These are phyloP conservation scores for Rhodotorula sp. DNA, from an alignment of 1,284 basidiomycete species.

Conservation along the genomic window DNA sequence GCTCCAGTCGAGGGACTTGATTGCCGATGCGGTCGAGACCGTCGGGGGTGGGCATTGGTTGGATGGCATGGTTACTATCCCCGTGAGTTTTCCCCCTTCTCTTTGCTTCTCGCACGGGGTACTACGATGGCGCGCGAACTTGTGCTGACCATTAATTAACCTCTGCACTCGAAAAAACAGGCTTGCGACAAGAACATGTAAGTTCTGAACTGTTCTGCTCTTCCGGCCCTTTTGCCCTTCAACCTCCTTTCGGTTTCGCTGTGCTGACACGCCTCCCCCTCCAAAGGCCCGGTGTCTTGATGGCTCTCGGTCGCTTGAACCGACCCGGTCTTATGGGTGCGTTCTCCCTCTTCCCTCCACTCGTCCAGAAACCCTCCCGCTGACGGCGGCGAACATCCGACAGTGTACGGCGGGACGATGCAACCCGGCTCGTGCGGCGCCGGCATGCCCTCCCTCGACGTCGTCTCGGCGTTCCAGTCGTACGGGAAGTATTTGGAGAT, in stretches of 20 bases:
- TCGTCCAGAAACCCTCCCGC: too few species aligned
- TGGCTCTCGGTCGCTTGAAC: slow-evolving; percentile 88
- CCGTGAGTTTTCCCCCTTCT: slow-evolving; percentile 56
- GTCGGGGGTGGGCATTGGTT: slow-evolving; percentile 97
- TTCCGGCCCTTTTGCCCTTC: too few species aligned
- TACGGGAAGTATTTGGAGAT: slow-evolving; percentile 91
- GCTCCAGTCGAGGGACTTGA: slow-evolving; percentile 81
- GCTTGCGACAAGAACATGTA: slow-evolving; percentile 79
- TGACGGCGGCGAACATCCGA: slow-evolving; percentile 40
- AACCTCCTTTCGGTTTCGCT: too few species aligned
- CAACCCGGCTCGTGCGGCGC: slow-evolving; percentile 77
- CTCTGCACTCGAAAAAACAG: neutral
- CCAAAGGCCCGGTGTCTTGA: slow-evolving; percentile 68
- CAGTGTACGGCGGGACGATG: slow-evolving; percentile 94
- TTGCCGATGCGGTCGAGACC: slow-evolving; percentile 86
- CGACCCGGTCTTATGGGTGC: slow-evolving; percentile 73
- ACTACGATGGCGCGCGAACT: too few species aligned
- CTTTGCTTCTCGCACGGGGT: too few species aligned
- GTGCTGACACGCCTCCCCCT: too few species aligned
- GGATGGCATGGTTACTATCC: slow-evolving; percentile 95
- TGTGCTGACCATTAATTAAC: neutral
- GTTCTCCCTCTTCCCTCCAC: neutral
- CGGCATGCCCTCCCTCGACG: slow-evolving; percentile 75
- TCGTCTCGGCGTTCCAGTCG: slow-evolving; percentile 92
- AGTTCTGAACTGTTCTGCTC: neutral